Conservation (phyloP, 208 protist species). For the Lotmaria passim region DNA sequence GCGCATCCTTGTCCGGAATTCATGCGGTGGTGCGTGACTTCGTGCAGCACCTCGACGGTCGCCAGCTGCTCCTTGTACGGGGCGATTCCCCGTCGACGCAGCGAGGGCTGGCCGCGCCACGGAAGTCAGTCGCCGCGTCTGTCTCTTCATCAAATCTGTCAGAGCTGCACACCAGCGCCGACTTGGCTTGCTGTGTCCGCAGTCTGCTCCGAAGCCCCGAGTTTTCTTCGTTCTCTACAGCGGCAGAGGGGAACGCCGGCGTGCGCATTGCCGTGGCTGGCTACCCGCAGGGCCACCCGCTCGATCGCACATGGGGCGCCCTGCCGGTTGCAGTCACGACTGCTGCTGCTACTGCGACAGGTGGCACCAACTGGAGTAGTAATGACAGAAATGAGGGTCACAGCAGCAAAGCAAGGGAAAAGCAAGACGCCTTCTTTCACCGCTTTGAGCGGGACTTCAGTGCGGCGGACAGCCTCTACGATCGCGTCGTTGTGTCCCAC, state of each 20-base stretch:
- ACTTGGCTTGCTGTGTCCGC: constrained; percentile 31
- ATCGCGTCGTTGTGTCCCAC: not conserved
- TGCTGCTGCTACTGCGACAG: not conserved
- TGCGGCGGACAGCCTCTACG: too few species aligned
- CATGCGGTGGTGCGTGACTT: constrained; percentile 16
- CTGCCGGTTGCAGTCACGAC: not conserved
- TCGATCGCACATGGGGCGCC: constrained; percentile 31
- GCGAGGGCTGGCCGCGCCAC: not conserved
- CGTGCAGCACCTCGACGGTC: constrained; percentile 17
- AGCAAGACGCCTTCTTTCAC: not conserved
- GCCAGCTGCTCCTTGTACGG: constrained; percentile 37
- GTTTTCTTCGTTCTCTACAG: not conserved
- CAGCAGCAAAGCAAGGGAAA: too few species aligned
- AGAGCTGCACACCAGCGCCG: constrained; percentile 18
- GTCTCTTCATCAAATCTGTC: not conserved
- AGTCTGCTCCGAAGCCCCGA: not conserved
- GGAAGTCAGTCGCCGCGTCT: not conserved
- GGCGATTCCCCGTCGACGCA: constrained; percentile 26
- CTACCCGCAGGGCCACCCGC: constrained; percentile 56
- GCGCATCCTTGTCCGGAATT: not conserved
- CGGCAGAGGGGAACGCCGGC: not conserved
- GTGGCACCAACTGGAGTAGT: not conserved
- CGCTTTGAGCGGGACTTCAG: not conserved
- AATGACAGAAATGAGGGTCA: too few species aligned
- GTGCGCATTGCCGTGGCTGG: constrained; percentile 32